phyloP scores from a whole-genome alignment of 305 asterid species.

The Fraxinus dipetala region DNA sequence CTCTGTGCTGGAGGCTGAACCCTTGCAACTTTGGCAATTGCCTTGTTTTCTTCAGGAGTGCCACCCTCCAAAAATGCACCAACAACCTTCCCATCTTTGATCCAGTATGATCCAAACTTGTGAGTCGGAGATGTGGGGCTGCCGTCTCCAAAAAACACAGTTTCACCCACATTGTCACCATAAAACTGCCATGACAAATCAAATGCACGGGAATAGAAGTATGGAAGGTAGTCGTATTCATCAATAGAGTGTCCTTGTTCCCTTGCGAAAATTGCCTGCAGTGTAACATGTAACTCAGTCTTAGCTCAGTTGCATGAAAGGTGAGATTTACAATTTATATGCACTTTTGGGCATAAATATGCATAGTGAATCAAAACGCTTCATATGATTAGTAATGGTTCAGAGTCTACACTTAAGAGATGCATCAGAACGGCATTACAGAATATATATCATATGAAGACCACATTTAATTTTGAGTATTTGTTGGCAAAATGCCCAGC shows the following conservation, averaged over 20 bases:
- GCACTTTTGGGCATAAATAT: not conserved
- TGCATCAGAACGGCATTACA: not conserved
- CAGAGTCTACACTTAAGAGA: not conserved
- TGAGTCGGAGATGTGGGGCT: constrained; percentile 63
- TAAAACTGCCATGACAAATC: constrained; percentile 96
- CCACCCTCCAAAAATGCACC: constrained; percentile 92
- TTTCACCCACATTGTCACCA: constrained; percentile 81
- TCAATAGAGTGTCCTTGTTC: constrained; percentile 60
- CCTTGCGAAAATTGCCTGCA: constrained; percentile 76
- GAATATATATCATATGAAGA: not conserved
- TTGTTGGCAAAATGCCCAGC: not conserved
- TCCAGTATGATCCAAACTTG: constrained; percentile 92
- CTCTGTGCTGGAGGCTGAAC: constrained; percentile 57
- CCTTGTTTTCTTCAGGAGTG: constrained; percentile 79
- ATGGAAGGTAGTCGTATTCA: constrained; percentile 87
- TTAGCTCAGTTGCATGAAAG: not conserved
- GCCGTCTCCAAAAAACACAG: constrained; percentile 73
- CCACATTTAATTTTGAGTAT: not conserved
- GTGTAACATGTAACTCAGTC: not conserved
- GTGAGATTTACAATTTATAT: not conserved
- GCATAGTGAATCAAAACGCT: not conserved
- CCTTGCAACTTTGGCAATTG: constrained; percentile 79
- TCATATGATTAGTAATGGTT: not conserved
- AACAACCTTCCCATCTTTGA: constrained; percentile 76
- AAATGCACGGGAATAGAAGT: constrained; percentile 84